Evolutionary conservation across 1,284 basidiomycete species (phyloP).

Genomic region (Fomitopsis schrenkii): DNA sequence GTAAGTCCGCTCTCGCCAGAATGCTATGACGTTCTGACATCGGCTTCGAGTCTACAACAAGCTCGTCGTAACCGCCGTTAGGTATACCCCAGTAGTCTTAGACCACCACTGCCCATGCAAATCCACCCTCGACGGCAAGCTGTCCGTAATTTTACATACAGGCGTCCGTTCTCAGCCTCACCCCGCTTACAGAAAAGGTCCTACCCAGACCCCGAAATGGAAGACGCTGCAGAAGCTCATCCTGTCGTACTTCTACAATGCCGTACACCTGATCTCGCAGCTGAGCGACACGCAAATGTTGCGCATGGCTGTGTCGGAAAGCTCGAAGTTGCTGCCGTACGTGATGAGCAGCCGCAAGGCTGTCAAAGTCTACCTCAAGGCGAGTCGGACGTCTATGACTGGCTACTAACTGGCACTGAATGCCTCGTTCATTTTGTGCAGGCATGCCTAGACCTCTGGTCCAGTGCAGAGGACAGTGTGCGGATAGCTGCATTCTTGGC

Average conservation of each 20-base stretch:
- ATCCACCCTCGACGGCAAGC: conserved; percentile 76
- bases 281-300: conserved; percentile 69
- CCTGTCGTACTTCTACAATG: conserved; percentile 85
- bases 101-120: conserved; percentile 88
- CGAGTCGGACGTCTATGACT: conserved; percentile 27
- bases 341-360: conserved; percentile 80
- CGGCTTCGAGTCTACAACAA: conserved; percentile 80
- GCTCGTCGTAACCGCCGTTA: conserved; percentile 82
- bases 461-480: conserved; percentile 74
- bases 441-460: conserved; percentile 85
- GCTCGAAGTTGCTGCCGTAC: conserved; percentile 85
- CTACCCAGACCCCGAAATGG: conserved; percentile 70
- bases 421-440: conserved; percentile 25
- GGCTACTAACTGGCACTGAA: not conserved
- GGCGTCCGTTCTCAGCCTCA: not conserved
- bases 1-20: conserved; percentile 34
- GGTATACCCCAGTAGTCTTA: conserved; percentile 90
- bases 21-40: conserved; percentile 1
- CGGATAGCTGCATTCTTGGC: conserved; percentile 89
- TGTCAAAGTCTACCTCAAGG: conserved; percentile 83
- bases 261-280: conserved; percentile 76
- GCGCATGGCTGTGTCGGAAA: conserved; percentile 76
- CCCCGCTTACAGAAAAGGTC: conserved; percentile 57
- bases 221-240: conserved; percentile 86
- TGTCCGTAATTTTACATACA: conserved; percentile 46